Percentiles rank a stretch among this genome's conserved stretches.
These are phyloP conservation scores for Ceriops decandra DNA, from an alignment of 345 rosid species.

Conservation along the genomic window DNA sequence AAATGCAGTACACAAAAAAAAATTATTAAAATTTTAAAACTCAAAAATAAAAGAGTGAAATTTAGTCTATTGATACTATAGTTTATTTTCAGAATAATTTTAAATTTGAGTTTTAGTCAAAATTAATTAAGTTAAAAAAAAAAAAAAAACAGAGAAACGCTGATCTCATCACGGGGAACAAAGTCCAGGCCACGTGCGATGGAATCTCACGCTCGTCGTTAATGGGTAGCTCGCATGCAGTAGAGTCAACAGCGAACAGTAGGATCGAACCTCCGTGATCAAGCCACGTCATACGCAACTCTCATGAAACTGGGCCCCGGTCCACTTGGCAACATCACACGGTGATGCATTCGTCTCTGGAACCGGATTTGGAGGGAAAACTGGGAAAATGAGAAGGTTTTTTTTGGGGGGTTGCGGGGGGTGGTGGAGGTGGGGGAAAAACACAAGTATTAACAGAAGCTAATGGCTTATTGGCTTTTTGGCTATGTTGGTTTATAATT, in stretches of 20 bases:
- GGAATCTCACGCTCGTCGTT: background rate
- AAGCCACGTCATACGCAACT: slow-evolving; percentile 11
- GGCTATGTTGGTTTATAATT: slow-evolving; percentile 8
- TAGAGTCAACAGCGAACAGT: no score
- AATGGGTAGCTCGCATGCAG: background rate
- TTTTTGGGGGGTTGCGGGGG: no score
- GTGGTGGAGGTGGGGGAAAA: background rate
- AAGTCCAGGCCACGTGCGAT: slow-evolving; percentile 21
- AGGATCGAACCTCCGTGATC: background rate
- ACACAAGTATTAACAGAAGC: slow-evolving; percentile 1
- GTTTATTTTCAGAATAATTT: no score
- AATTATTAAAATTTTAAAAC: no score
- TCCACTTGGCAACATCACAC: slow-evolving; percentile 18
- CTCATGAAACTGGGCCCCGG: background rate
- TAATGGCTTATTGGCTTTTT: slow-evolving; percentile 5
- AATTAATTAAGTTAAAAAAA: no score
- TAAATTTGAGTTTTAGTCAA: no score
- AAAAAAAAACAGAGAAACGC: background rate
- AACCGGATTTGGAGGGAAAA: slow-evolving; percentile 44
- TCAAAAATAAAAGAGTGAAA: no score
- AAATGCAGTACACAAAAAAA: no score
- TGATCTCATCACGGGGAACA: slow-evolving; percentile 10
- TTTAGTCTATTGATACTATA: no score
- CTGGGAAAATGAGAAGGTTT: background rate
- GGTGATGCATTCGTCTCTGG: background rate